A percentile compares a stretch with the other conserved stretches of the same genome.
Evolutionary conservation across 2,329 filamentous ascomycete species (phyloP).

Genomic region (Incumbomyces delicatus): DNA sequence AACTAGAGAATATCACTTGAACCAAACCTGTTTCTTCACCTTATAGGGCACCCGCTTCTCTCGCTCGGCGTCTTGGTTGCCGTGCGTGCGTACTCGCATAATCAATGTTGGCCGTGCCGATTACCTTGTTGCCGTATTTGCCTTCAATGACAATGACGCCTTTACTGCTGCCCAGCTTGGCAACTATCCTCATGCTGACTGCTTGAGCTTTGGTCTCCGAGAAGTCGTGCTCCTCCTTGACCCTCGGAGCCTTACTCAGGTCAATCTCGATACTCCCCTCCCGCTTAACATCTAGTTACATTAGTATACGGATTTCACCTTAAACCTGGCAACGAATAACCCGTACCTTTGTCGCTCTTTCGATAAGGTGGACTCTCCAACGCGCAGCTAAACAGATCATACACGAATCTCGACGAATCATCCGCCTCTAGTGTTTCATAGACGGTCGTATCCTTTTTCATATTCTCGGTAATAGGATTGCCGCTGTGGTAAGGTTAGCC

Average conservation of each 20-base stretch:
- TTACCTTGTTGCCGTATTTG: not conserved
- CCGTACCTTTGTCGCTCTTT: not conserved
- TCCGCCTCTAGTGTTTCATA: not conserved
- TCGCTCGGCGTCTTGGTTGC: not conserved
- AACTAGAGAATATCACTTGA: too few relatives aligned
- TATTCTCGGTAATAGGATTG: too few relatives aligned
- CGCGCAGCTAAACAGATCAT: not conserved
- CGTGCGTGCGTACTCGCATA: not conserved
- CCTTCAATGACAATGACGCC: not conserved
- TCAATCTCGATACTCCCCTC: not conserved
- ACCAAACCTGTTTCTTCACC: too few relatives aligned
- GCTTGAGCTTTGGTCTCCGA: not conserved
- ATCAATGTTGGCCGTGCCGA: not conserved
- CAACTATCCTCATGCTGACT: not conserved
- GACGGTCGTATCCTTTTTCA: not conserved
- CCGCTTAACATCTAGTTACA: not conserved
- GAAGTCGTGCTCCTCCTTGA: not conserved
- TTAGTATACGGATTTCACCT: not conserved
- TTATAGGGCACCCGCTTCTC: not conserved
- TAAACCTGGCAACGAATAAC: too few relatives aligned
- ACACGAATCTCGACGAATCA: not conserved
- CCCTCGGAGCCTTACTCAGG: not conserved
- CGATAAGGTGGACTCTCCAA: not conserved
- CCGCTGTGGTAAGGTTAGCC: too few relatives aligned
- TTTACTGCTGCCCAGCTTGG: not conserved